Conservation (phyloP, 108 stramenopile species). For the Nitzschia palea region DNA sequence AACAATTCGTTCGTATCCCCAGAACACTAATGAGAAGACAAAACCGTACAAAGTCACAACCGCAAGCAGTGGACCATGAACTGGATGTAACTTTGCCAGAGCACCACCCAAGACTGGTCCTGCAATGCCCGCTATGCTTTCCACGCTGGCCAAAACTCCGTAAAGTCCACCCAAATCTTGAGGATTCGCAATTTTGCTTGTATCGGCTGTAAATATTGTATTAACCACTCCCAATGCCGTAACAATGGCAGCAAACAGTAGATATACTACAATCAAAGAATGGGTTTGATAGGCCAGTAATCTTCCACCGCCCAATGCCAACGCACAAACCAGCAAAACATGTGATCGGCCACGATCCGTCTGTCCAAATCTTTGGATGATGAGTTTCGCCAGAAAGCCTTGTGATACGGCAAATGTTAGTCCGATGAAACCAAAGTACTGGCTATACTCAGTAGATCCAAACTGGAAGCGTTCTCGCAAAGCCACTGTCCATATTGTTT, state of each 20-base stretch:
- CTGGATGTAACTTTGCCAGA: conserved; percentile 46
- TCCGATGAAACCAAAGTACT: conserved; percentile 81
- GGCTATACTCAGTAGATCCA: conserved; percentile 74
- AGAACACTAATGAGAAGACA: conserved; percentile 48
- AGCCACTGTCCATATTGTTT: conserved; percentile 78
- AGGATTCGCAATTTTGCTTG: conserved; percentile 59
- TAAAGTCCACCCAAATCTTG: conserved; percentile 76
- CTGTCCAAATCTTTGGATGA: conserved; percentile 46
- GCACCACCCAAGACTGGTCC: conserved; percentile 73
- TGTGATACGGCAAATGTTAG: conserved; percentile 80
- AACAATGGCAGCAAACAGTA: conserved; percentile 61
- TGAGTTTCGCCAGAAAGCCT: conserved; percentile 70
- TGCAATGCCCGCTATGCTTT: conserved; percentile 74
- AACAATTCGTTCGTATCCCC: conserved; percentile 49
- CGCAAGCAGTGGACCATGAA: conserved; percentile 59
- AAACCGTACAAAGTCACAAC: conserved; percentile 54
- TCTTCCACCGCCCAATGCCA: conserved; percentile 56
- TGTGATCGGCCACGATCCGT: conserved; percentile 38
- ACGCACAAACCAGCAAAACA: conserved; percentile 56
- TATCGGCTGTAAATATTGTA: conserved; percentile 77
- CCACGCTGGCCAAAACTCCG: conserved; percentile 68
- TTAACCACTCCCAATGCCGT: conserved; percentile 76
- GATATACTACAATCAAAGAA: conserved; percentile 49
- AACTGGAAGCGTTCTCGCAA: conserved; percentile 75
- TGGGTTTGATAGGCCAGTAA: conserved; percentile 63